Evolutionary conservation across 495 filamentous ascomycete genomes (phyloP).

Genomic region (Hamigera avellanea): DNA sequence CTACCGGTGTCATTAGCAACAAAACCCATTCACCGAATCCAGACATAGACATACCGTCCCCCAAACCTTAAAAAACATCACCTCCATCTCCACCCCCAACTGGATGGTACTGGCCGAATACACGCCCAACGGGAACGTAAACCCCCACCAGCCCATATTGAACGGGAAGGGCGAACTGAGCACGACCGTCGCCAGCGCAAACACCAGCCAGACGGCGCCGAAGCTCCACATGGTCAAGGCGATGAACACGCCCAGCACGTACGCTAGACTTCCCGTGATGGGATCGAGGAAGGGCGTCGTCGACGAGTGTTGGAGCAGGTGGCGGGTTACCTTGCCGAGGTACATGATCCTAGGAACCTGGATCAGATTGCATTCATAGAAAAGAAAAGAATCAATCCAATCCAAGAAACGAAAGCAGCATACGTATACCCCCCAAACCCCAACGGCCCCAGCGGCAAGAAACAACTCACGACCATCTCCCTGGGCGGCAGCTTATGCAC

Average conservation of each 20-base stretch:
- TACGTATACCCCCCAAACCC: conserved; percentile 34
- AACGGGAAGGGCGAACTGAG: conserved; percentile 33
- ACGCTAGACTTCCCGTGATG: conserved; percentile 21
- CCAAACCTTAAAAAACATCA: conserved; percentile 33
- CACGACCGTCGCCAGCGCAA: conserved; percentile 24
- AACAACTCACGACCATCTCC: conserved; percentile 34
- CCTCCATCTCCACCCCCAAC: conserved; percentile 30
- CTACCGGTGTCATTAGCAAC: conserved; percentile 10
- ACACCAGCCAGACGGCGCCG: conserved; percentile 28
- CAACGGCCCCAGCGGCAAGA: conserved; percentile 36
- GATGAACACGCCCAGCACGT: conserved; percentile 23
- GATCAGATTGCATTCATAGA: not conserved
- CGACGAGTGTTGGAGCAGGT: conserved; percentile 17
- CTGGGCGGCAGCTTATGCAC: conserved; percentile 33
- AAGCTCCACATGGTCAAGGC: conserved; percentile 32
- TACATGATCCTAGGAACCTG: conserved; percentile 15
- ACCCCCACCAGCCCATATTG: conserved; percentile 50
- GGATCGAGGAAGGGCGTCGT: conserved; percentile 4
- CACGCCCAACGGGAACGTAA: conserved; percentile 41
- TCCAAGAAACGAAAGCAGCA: not conserved
- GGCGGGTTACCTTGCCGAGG: conserved; percentile 20
- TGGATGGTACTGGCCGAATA: conserved; percentile 30
- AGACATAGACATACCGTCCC: conserved; percentile 18
- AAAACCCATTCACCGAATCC: not conserved
- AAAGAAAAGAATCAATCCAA: too few relatives aligned